Evolutionary conservation across 148 eudicot genomes (phyloP).

Genomic region (Fagopyrum esculentum): DNA sequence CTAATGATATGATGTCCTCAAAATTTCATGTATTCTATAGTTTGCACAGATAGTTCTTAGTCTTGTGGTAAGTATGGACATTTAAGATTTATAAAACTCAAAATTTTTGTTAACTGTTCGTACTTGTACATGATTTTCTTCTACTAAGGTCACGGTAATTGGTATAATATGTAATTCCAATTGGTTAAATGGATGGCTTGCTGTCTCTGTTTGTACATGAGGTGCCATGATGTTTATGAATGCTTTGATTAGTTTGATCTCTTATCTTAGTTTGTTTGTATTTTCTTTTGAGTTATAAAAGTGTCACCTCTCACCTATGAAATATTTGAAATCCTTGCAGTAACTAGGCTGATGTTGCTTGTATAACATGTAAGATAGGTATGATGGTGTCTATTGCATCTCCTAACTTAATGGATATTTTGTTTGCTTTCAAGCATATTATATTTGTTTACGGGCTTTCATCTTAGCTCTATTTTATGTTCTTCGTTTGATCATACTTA

Average conservation of each 20-base stretch:
- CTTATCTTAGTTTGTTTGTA: background rate
- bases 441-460: background rate
- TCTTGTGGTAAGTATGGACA: background rate
- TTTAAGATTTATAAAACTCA: too few relatives aligned
- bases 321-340: background rate
- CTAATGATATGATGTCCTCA: background rate
- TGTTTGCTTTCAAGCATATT: background rate
- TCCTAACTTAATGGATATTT: background rate
- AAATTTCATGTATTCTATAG: background rate
- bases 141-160: background rate
- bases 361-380: background rate
- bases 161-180: background rate
- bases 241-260: background rate
- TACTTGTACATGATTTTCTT: background rate
- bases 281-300: background rate
- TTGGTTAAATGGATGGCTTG: background rate
- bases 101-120: background rate
- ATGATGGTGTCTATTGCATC: background rate
- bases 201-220: background rate
- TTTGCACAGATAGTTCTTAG: background rate
- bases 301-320: background rate
- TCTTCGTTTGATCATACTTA: background rate
- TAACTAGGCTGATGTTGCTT: background rate
- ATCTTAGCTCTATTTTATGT: background rate
- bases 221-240: background rate